Evolutionary conservation across 148 eudicot species (phyloP).

Genomic region (Suaeda aralocaspica): DNA sequence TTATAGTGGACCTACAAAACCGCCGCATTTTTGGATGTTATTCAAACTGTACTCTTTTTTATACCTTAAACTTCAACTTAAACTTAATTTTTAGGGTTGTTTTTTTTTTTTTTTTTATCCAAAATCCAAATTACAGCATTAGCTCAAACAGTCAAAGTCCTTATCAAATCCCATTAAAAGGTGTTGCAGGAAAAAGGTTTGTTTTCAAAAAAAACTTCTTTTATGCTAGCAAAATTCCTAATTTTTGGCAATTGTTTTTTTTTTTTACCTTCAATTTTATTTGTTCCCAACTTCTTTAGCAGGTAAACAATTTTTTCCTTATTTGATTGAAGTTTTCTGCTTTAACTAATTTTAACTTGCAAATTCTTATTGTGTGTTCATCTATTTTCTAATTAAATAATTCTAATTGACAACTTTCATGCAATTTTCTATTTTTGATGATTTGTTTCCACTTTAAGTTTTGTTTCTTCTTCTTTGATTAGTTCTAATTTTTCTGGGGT

Average conservation of each 20-base stretch:
- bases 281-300: background rate
- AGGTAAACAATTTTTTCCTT: background rate
- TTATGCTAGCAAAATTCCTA: background rate
- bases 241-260: background rate
- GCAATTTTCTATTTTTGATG: background rate
- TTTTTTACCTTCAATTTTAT: background rate
- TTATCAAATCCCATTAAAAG: slow-evolving; percentile 16
- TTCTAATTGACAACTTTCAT: background rate
- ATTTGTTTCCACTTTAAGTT: slow-evolving; percentile 13
- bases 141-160: background rate
- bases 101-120: slow-evolving; percentile 11
- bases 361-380: slow-evolving; percentile 17
- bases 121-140: background rate
- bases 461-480: slow-evolving; percentile 13
- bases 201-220: background rate
- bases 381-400: background rate
- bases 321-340: background rate
- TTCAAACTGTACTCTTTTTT: background rate
- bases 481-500: background rate
- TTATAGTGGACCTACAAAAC: slow-evolving; percentile 3
- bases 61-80: too few species aligned
- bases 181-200: background rate
- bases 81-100: slow-evolving; percentile 7
- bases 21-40: slow-evolving; percentile 12
- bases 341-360: background rate